These are phyloP conservation scores for Linanthus parryae DNA, from an alignment of 148 eudicot species.

Conservation along the genomic window DNA sequence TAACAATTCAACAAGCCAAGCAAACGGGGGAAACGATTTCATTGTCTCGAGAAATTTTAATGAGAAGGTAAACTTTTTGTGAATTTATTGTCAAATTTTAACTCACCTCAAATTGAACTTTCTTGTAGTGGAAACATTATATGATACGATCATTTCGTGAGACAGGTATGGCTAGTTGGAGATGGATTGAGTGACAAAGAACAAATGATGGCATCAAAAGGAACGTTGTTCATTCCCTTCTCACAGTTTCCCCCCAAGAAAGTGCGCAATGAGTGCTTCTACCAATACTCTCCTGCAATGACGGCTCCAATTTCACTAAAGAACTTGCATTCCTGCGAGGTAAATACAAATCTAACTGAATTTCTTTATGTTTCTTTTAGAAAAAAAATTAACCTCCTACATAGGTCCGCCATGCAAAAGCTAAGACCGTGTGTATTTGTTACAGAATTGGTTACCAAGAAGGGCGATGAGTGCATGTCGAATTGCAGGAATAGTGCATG, in stretches of 20 bases:
- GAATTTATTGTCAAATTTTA: neutral
- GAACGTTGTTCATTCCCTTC: slow-evolving; percentile 46
- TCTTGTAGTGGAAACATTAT: neutral
- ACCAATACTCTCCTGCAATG: slow-evolving; percentile 51
- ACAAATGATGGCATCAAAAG: slow-evolving; percentile 35
- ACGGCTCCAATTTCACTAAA: slow-evolving; percentile 44
- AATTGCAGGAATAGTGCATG: slow-evolving; percentile 50
- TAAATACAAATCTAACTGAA: no score
- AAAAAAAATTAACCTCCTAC: no score
- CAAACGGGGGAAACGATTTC: slow-evolving; percentile 4
- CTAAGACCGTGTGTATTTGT: no score
- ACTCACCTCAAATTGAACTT: neutral
- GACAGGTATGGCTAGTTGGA: slow-evolving; percentile 47
- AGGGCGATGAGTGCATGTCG: slow-evolving; percentile 53
- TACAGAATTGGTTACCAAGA: slow-evolving; percentile 74
- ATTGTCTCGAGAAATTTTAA: slow-evolving; percentile 9
- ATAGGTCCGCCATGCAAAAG: no score
- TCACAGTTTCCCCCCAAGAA: slow-evolving; percentile 43
- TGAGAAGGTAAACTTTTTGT: slow-evolving; percentile 20
- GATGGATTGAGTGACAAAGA: slow-evolving; percentile 33
- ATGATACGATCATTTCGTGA: neutral
- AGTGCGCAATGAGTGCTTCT: slow-evolving; percentile 35
- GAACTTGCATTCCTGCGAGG: slow-evolving; percentile 79
- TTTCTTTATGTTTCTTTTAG: no score
- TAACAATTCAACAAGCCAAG: slow-evolving; percentile 5